Conservation (phyloP, 225 moss, liverwort and hornwort species). For the Lunularia cruciata region DNA sequence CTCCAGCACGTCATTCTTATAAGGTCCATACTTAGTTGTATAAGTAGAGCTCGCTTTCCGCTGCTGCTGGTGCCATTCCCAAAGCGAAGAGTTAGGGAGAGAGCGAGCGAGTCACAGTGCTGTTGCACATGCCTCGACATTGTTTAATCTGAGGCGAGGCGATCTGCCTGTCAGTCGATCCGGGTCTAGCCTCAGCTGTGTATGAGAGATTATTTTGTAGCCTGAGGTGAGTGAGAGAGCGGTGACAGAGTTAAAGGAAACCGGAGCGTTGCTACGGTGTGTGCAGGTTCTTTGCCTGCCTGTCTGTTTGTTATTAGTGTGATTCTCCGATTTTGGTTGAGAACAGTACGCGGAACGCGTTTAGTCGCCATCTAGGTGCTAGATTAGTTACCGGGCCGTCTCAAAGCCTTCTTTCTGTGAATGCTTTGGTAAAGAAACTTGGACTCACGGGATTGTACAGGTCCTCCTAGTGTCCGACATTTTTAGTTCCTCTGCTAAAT, state of each 20-base stretch:
- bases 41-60: background rate
- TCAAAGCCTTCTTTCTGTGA: background rate
- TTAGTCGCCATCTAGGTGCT: too few species aligned
- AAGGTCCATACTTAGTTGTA: too few species aligned
- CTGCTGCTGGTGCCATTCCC: background rate
- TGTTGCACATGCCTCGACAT: background rate
- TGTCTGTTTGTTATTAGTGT: background rate
- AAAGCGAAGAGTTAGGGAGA: background rate
- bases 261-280: background rate
- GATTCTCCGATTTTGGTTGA: slow-evolving; percentile 10
- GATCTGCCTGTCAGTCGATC: slow-evolving; percentile 11
- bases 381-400: too few species aligned
- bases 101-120: slow-evolving; percentile 1
- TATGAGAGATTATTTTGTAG: background rate
- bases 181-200: background rate
- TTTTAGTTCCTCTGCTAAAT: background rate
- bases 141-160: background rate
- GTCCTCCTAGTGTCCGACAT: background rate
- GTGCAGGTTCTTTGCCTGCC: slow-evolving; percentile 3
- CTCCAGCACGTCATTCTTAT: slow-evolving; percentile 11
- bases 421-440: background rate
- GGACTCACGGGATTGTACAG: background rate
- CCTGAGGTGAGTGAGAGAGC: background rate
- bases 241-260: background rate
- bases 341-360: too few species aligned